phyloP scores from a whole-genome alignment of 805 yeast genomes.

The Monosporozyma yasuniensis region DNA sequence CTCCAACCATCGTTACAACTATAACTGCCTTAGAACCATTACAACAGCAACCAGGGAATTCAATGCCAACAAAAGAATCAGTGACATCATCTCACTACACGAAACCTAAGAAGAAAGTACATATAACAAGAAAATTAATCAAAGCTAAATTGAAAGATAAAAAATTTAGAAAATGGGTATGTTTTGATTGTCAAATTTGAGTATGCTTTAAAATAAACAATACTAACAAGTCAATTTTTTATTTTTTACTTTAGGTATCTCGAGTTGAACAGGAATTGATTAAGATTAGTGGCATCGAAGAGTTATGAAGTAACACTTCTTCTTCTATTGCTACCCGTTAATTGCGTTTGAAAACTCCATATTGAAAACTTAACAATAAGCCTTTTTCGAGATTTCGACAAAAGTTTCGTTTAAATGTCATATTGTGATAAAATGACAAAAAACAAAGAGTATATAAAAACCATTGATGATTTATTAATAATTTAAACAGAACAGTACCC shows the following conservation, averaged over 20 bases:
- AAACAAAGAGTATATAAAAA: too few relatives aligned
- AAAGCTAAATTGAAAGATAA: slow-evolving; percentile 18
- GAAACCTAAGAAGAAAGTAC: background rate
- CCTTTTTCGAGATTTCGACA: too few relatives aligned
- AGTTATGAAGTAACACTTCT: background rate
- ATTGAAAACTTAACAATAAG: too few relatives aligned
- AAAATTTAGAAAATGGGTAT: slow-evolving; percentile 24
- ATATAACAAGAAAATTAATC: slow-evolving; percentile 15
- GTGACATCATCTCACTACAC: too few relatives aligned
- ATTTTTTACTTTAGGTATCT: slow-evolving; percentile 2
- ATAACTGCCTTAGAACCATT: too few relatives aligned
- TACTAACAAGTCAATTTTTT: background rate
- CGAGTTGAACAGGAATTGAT: slow-evolving; percentile 10
- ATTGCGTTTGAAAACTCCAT: background rate
- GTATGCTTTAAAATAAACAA: too few relatives aligned
- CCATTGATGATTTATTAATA: too few relatives aligned
- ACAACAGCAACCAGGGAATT: background rate
- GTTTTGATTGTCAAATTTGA: too few relatives aligned
- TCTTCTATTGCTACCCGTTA: slow-evolving; percentile 1
- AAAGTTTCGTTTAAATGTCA: too few relatives aligned
- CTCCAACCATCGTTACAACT: too few relatives aligned
- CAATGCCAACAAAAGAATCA: too few relatives aligned
- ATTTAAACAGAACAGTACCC: background rate
- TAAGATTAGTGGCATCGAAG: slow-evolving; percentile 4
- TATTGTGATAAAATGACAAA: too few relatives aligned